A percentile compares a stretch with the other conserved stretches of the same genome.
Evolutionary conservation across 73 alveolate species (phyloP).

Genomic region (Breviolum minutum): DNA sequence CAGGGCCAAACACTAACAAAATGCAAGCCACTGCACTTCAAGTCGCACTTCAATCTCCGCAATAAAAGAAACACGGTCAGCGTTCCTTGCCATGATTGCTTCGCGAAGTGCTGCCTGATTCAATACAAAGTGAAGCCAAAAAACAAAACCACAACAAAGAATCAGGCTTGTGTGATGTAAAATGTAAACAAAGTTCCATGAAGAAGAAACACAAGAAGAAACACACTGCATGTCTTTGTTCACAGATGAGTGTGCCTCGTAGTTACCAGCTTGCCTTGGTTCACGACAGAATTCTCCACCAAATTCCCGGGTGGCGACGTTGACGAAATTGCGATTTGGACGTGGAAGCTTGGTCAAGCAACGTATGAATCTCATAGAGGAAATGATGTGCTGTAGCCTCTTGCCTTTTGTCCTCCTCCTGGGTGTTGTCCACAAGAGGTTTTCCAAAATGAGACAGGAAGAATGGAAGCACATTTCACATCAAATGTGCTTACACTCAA

Average conservation of each 20-base stretch:
- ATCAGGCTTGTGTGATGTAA: neutral
- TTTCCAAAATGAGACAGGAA: neutral
- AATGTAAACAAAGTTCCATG: no score
- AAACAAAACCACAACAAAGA: no score
- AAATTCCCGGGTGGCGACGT: no score
- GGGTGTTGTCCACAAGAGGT: neutral
- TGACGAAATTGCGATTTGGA: no score
- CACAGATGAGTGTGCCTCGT: conserved; percentile 3
- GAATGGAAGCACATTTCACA: neutral
- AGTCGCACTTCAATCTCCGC: no score
- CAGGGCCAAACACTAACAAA: no score
- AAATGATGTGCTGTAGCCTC: conserved; percentile 88
- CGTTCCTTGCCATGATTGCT: conserved; percentile 74
- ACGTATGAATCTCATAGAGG: conserved; percentile 82
- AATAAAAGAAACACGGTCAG: neutral
- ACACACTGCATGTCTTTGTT: no score
- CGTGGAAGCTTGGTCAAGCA: neutral
- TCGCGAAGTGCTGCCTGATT: conserved; percentile 60
- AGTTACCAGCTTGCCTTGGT: conserved; percentile 79
- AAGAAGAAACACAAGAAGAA: no score
- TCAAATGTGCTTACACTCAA: neutral
- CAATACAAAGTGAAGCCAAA: neutral
- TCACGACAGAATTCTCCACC: neutral
- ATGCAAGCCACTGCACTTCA: no score
- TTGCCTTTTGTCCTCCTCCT: conserved; percentile 92